A percentile compares a stretch with the other conserved stretches of the same genome.
Evolutionary conservation across 2,329 filamentous ascomycete genomes (phyloP).

Genomic region (Colletotrichum orbiculare): DNA sequence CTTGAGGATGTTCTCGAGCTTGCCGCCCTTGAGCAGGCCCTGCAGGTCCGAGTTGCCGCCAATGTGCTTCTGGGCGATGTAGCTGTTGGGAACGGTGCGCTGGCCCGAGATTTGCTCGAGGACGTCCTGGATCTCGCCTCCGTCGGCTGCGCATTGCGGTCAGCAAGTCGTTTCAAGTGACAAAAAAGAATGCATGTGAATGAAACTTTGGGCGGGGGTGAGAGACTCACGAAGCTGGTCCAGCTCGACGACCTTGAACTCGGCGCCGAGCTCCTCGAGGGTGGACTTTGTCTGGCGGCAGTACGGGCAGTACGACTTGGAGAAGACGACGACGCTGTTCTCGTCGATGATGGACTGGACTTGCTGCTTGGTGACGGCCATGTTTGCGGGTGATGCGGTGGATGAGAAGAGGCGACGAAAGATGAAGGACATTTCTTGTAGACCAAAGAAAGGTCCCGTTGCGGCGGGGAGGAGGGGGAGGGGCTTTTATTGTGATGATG

Average conservation of each 20-base stretch:
- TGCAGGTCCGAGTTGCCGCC: slow-evolving; percentile 93
- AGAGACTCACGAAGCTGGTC: slow-evolving; percentile 80
- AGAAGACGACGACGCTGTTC: slow-evolving; percentile 94
- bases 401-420: slow-evolving; percentile 74
- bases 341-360: slow-evolving; percentile 88
- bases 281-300: slow-evolving; percentile 83
- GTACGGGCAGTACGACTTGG: slow-evolving; percentile 97
- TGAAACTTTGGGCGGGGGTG: not conserved
- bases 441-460: not conserved
- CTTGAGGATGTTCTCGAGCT: slow-evolving; percentile 54
- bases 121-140: slow-evolving; percentile 82
- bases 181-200: not conserved
- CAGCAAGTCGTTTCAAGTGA: not conserved
- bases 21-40: slow-evolving; percentile 60
- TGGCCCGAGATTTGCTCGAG: slow-evolving; percentile 85
- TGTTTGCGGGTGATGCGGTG: slow-evolving; percentile 66
- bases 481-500: slow-evolving; percentile 9
- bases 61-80: slow-evolving; percentile 90
- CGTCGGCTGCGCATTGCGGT: slow-evolving; percentile 72
- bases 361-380: slow-evolving; percentile 87
- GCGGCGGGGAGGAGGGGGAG: not conserved
- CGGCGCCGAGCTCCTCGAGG: slow-evolving; percentile 75
- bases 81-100: slow-evolving; percentile 94
- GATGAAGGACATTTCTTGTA: slow-evolving; percentile 70
- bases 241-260: slow-evolving; percentile 82